Base-by-base conservation (phyloP, 192 early-diverging fungal species). In the Entomortierella beljakovae region DNA sequence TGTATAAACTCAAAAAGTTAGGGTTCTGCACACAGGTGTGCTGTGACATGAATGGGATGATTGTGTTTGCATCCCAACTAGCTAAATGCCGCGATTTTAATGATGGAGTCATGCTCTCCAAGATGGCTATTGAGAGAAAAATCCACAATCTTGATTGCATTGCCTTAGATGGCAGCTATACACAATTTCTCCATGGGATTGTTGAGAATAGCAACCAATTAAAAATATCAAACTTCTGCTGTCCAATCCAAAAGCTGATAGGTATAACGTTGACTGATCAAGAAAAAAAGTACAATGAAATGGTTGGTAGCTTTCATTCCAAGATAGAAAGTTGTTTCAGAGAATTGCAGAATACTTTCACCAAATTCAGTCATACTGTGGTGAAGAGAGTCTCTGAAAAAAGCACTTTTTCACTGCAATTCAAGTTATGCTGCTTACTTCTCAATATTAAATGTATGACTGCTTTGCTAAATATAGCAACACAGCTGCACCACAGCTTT, bases 281-380 rank as follows among this genome's bases (percentile, higher is more conserved):
- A 43, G 42, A 43, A 43, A 43, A 43, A 43, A 43, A 43, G 42
- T 43, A 43, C 42, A 43, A 43, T 18, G 42, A 43, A 43, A 43
- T 43, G 42, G 42, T 43, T 43, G 42, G 42, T 18, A 43, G 42
- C 42, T 43, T 43, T 43, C 42, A 18, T 18, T 43, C 42, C 42
- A 43, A 43, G 18, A 43, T 43, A 43, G 42, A 43, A 43, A 43
- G 42, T 18, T 43, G 42, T 43, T 43, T 43, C 18, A 18, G 42
- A 43, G 42, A 43, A 18, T 18, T 43, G 42, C 42, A 43, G 42
- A 43, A 9, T 43, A 43, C 42, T 43, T 43, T 43, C 18, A 43
- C 42, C 42, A 43, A 43, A 43, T 43, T 43, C 18, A 43, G 42
- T 18, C 42, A 43, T 18, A 43, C 18, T 18, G 42, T 43, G 42